Evolutionary conservation across 2,329 filamentous ascomycete genomes (phyloP), one percentile per base, ranked within the genome.

Genomic region (Rugonectria rugulosa): DNA sequence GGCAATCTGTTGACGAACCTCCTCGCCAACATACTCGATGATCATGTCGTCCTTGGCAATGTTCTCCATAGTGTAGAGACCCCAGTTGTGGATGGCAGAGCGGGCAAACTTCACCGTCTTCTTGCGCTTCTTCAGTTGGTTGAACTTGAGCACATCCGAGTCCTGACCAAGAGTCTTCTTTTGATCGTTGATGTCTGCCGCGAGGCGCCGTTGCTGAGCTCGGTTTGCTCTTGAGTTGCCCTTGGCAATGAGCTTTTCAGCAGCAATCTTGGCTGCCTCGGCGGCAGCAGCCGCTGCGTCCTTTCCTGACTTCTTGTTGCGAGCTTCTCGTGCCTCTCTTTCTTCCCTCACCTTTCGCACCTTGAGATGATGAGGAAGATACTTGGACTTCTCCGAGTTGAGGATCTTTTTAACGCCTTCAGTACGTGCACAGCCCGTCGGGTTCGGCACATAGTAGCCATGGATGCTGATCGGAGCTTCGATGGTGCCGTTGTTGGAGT

Each of bases 11-110:
- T 99, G 95, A 53, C 95, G 87, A 31, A 99, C 92, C 74, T 97
- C 95, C 77, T 99, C 95, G 57, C 95, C 95, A 10, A 99, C 95
- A 72, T 99, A 99, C 77, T 99, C 95, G 70, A 99, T 99, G 72
- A 99, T 99, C 92, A 99, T 97, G 75, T 99, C 95, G 73, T 97
- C 96, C 72, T 94, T 92, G 57, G 90, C 86, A 61, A 99, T 99
- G 70, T 96, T 95, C 76, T 99, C 95, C 81, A 97, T 94, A 4
- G 95, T 93, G 71, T 99, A 99, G 23, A 99, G 79, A 23, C 95
- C 95, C 95, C 95, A 99, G 69, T 97, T 98, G 77, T 99, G 95
- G 67, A 99, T 99, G 40, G 95, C 95, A 47, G 95, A 99, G 38
- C 95, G 87, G 53, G 94, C 95, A 75, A 99, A 99, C 72, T 96